Base-by-base conservation (phyloP, 345 rosid genomes). In the Acer yangbiense region DNA sequence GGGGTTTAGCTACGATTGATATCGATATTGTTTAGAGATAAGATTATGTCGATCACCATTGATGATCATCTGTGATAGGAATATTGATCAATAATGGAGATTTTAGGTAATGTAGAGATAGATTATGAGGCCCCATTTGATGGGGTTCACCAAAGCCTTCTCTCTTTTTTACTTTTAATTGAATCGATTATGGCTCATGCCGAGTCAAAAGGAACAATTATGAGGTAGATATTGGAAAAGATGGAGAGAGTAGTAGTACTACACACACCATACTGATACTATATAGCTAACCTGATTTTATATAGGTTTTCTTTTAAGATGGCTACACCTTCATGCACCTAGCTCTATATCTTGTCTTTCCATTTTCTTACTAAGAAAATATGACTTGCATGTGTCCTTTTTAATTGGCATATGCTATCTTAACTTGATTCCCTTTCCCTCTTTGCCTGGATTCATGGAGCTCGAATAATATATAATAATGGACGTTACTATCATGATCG, bases 151-250 rank as follows among this genome's bases (percentile, higher is more conserved):
- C 10, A 43, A 75, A 41, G 35, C 13, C 7, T 50, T 20, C 27
- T 20, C 48, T 35, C 39, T 35, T 35, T n/a, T 65, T 48, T 48
- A 2, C 29, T 57, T 72, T 41, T 50, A 64, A 66, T 48, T 39
- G 55, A 58, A 16, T 21, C 18, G 14, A 14, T 10, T 54, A 18
- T 71, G 58, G 58, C 9, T 54, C 65, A 58, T 75, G 82, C 77
- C 79, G 85, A 82, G 72, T 79, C 81, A 83, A 73, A 79, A 83
- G 81, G 69, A 39, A 41, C 20, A 65, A 69, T 64, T 57, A 55
- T 76, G 74, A 73, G 78, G 68, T 69, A 50, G 69, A 79, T 83
- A 62, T 68, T 71, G 23, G 32, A 75, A 75, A 50, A 64, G 58
- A 48, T 11, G 9, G 39, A 35, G 39, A 35, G 39, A 35, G 39